phyloP scores from a whole-genome alignment of 2,329 filamentous ascomycete genomes.

The Epichloe glyceriae region DNA sequence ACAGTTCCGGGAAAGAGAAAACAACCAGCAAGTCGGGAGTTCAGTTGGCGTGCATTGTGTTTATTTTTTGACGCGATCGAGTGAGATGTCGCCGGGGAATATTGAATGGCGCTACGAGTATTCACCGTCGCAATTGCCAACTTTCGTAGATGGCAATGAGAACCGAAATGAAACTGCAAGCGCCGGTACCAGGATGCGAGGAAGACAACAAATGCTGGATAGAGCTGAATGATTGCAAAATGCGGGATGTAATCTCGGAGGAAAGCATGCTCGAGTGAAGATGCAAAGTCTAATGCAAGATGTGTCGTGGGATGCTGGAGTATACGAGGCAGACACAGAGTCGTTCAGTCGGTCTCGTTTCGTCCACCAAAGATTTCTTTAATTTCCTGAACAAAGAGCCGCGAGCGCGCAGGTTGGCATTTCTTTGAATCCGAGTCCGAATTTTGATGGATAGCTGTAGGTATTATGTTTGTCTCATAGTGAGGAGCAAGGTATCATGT shows the following conservation, averaged over 20 bases:
- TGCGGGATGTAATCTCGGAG: slow-evolving; percentile 3
- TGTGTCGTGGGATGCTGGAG: background rate
- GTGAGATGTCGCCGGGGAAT: background rate
- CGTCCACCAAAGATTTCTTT: background rate
- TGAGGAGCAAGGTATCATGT: background rate
- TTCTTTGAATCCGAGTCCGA: background rate
- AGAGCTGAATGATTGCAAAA: background rate
- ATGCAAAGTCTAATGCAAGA: background rate
- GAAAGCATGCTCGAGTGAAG: background rate
- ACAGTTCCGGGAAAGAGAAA: background rate
- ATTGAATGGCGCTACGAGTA: background rate
- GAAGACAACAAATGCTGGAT: background rate
- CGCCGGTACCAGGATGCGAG: slow-evolving; percentile 4
- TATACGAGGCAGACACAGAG: background rate
- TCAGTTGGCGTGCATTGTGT: background rate
- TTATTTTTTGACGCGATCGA: slow-evolving; percentile 10
- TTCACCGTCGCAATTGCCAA: background rate
- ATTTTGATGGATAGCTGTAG: background rate
- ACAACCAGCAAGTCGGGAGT: background rate
- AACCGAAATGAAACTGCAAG: slow-evolving; percentile 11
- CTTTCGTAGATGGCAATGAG: slow-evolving; percentile 2
- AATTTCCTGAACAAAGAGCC: background rate
- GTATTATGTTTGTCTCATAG: background rate
- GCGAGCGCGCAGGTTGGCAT: background rate
- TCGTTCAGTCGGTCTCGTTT: background rate